phyloP scores from a whole-genome alignment of 2,329 filamentous ascomycete genomes.

The Erysiphe pisi region DNA sequence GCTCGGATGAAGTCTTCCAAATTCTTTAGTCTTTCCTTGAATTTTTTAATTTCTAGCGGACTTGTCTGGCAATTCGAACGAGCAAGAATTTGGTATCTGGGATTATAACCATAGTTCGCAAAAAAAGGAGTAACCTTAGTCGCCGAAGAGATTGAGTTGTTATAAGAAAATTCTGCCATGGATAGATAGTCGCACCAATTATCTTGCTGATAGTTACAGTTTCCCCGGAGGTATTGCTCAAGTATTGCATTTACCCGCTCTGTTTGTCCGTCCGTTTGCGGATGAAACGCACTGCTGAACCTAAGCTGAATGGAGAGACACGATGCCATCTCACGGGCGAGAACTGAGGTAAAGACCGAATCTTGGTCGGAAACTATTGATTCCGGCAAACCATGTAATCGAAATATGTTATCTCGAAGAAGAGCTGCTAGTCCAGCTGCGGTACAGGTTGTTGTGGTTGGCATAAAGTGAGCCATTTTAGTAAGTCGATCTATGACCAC shows the following conservation, averaged over 20 bases:
- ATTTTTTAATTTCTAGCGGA: background rate
- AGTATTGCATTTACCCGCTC: constrained; percentile 29
- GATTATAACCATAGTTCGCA: constrained; percentile 26
- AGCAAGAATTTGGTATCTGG: background rate
- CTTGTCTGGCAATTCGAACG: too few relatives aligned
- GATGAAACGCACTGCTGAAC: constrained; percentile 27
- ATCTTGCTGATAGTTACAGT: constrained; percentile 30
- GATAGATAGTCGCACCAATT: constrained; percentile 29
- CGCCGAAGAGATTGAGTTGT: constrained; percentile 23
- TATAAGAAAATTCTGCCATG: constrained; percentile 29
- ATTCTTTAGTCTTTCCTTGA: background rate
- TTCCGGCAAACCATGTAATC: background rate
- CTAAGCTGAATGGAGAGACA: background rate
- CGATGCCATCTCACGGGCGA: background rate
- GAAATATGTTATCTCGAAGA: background rate
- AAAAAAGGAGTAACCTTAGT: constrained; percentile 1
- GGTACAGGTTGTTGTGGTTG: background rate
- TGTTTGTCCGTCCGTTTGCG: constrained; percentile 27
- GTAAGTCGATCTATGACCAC: constrained; percentile 18
- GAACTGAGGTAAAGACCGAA: background rate
- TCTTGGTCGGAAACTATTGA: background rate
- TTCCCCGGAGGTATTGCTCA: constrained; percentile 28
- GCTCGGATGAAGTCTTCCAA: background rate
- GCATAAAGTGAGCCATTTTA: background rate
- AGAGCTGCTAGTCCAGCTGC: background rate